phyloP scores from a whole-genome alignment of 208 protist genomes.

The Lotmaria passim region DNA sequence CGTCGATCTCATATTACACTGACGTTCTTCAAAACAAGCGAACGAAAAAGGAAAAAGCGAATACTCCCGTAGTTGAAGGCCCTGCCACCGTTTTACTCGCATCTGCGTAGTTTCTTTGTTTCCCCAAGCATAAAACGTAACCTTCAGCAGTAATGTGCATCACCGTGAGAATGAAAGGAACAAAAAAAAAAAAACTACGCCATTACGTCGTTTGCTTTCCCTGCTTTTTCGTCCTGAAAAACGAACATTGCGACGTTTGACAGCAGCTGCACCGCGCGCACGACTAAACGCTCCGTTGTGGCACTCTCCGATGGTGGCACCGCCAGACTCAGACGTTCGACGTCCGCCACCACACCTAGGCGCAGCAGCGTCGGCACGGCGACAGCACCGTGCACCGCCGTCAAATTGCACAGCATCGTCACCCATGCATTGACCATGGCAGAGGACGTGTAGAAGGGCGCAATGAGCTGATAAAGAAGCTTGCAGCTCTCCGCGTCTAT shows the following conservation, averaged over 20 bases:
- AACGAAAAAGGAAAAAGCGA: too few species aligned
- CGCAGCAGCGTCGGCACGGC: constrained; percentile 33
- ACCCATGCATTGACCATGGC: constrained; percentile 51
- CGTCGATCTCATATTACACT: too few species aligned
- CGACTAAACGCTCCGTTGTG: constrained; percentile 35
- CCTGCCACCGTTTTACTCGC: too few species aligned
- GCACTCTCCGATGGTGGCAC: constrained; percentile 21
- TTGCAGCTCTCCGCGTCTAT: constrained; percentile 14
- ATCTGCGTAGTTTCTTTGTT: too few species aligned
- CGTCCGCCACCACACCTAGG: constrained; percentile 43
- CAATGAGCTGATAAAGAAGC: constrained; percentile 23
- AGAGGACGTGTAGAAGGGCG: constrained; percentile 35
- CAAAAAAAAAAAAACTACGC: neutral
- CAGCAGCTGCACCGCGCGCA: constrained; percentile 49
- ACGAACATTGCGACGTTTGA: constrained; percentile 29
- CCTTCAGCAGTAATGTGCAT: too few species aligned
- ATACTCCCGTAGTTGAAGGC: too few species aligned
- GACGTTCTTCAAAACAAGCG: too few species aligned
- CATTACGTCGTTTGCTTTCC: neutral
- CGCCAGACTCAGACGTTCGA: constrained; percentile 46
- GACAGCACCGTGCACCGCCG: constrained; percentile 31
- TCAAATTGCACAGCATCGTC: constrained; percentile 49
- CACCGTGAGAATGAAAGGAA: neutral
- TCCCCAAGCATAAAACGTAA: too few species aligned
- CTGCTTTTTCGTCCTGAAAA: neutral